phyloP scores from a whole-genome alignment of 148 eudicot species.

The Dianthus caryophyllus region DNA sequence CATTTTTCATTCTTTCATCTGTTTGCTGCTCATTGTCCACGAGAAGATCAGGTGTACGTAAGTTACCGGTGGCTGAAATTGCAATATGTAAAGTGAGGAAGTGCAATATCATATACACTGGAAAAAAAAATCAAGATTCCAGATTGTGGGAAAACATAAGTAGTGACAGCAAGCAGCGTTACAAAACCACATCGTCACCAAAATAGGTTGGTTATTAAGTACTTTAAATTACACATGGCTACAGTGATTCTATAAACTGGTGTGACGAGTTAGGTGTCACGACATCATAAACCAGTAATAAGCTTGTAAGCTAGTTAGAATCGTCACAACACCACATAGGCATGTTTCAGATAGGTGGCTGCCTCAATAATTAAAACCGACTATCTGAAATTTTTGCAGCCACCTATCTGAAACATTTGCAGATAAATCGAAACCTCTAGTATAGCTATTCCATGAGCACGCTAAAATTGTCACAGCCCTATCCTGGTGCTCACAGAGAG shows the following conservation, averaged over 20 bases:
- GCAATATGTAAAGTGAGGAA: background rate
- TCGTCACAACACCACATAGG: too few species aligned
- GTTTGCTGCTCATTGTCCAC: slow-evolving; percentile 10
- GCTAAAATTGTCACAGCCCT: too few species aligned
- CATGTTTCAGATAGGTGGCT: too few species aligned
- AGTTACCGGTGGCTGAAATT: slow-evolving; percentile 28
- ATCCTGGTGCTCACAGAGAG: background rate
- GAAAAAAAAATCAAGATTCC: background rate
- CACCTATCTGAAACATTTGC: too few species aligned
- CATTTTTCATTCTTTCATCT: slow-evolving; percentile 18
- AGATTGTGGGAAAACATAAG: background rate
- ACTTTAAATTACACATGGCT: background rate
- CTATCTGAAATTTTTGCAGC: too few species aligned
- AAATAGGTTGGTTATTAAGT: background rate
- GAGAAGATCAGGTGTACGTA: slow-evolving; percentile 15
- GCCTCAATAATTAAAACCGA: too few species aligned
- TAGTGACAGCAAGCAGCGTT: background rate
- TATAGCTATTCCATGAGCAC: background rate
- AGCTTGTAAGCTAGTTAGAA: background rate
- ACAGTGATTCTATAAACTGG: background rate
- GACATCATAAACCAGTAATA: background rate
- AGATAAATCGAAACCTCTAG: background rate
- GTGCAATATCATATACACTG: too few species aligned
- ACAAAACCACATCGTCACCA: background rate
- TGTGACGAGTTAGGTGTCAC: background rate